Base-by-base conservation (phyloP, 371 early-diverging fungal species). In the Rhizopus arrhizus region DNA sequence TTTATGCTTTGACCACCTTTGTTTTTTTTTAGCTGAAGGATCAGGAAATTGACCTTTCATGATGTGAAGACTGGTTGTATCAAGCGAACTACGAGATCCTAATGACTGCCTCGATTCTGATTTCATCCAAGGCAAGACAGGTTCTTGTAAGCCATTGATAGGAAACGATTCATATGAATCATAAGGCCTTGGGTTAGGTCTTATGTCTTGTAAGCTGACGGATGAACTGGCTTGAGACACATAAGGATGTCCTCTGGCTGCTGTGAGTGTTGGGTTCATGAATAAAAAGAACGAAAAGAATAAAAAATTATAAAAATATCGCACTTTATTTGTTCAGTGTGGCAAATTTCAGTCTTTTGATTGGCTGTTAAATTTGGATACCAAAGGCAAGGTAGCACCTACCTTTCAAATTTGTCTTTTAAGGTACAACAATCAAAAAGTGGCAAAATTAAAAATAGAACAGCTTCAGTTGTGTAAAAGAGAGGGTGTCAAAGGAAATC, bases 1-100 rank as follows among this genome's bases (percentile, higher is more conserved):
- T 50, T 85, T 85, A 38, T 80, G 82, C 31, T 62, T 46, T 2
- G 84, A 79, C 86, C 86, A 85, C n/a, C 76, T 66, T 43, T 71
- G 70, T 45, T 64, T 70, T 56, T 74, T 73, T 36, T 70, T 73
- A 16, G 53, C 43, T 6, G 61, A 36, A 3, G 70, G 61, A 62
- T 77, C 73, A 2, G 67, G 64, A 5, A 51, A 43, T 41, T 68
- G 69, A 36, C 75, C 59, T 53, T 81, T 81, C 59, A 78, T 65
- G 13, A 73, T 62, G 54, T 81, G 81, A 38, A 81, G 55, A 49
- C 72, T 71, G 15, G 65, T 51, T 8, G 73, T 62, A 56, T 71
- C 71, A 1, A 74, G 41, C 31, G 71, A 66, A 10, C 31, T 32
- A n/a, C 53, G 66, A 16, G 62, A 62, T 8, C 74, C 72, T 9